These are phyloP conservation scores for Roridomyces roridus DNA, from an alignment of 768 basidiomycete species.

Conservation along the genomic window DNA sequence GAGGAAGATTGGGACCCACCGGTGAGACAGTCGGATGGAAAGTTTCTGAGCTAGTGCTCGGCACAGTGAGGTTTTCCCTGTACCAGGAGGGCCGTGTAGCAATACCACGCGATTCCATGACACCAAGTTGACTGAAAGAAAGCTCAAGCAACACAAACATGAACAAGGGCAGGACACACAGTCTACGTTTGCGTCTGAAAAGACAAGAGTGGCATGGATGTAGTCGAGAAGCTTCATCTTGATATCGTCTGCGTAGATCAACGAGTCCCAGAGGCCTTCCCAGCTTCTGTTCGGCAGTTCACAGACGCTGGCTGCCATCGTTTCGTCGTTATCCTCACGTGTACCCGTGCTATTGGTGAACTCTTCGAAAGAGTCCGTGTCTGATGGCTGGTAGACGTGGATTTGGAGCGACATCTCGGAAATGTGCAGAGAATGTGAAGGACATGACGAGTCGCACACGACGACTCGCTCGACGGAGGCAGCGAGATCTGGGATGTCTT, in stretches of 20 bases:
- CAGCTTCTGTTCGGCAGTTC: conserved; percentile 83
- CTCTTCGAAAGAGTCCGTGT: conserved; percentile 73
- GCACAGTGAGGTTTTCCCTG: conserved; percentile 96
- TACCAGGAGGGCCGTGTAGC: conserved; percentile 96
- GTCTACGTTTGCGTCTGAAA: conserved; percentile 88
- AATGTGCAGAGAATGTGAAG: conserved; percentile 56
- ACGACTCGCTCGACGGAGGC: conserved; percentile 79
- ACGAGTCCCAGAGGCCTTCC: conserved; percentile 93
- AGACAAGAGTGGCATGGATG: conserved; percentile 91
- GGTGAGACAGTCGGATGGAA: conserved; percentile 85
- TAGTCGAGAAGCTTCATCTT: conserved; percentile 92
- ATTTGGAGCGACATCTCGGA: conserved; percentile 73
- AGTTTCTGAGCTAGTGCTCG: conserved; percentile 95
- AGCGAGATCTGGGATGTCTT: conserved; percentile 71
- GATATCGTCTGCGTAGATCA: conserved; percentile 85
- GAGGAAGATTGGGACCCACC: conserved; percentile 48
- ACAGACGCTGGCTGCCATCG: conserved; percentile 89
- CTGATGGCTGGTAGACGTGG: conserved; percentile 86
- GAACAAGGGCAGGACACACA: conserved; percentile 52
- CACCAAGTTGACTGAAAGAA: conserved; percentile 76
- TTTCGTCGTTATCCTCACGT: conserved; percentile 71
- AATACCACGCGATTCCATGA: conserved; percentile 96
- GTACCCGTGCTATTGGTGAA: conserved; percentile 62
- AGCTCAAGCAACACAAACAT: neutral
- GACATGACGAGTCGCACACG: conserved; percentile 73